A percentile compares a stretch with the other conserved stretches of the same genome.
Conservation (phyloP, 1,284 basidiomycete genomes). For the Quambalaria eucalypti region DNA sequence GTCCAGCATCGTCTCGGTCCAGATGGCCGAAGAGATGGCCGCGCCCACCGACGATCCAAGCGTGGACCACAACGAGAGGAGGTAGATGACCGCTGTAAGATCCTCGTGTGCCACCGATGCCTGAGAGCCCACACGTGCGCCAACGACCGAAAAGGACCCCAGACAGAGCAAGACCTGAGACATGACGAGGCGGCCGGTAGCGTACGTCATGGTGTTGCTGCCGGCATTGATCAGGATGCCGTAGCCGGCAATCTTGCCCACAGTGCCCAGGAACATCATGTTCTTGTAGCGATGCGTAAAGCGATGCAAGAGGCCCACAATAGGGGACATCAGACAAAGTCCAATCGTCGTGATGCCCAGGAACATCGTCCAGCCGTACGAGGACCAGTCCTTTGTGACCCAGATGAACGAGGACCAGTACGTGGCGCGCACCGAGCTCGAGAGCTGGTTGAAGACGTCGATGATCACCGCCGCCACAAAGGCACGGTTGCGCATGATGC, state of each 20-base stretch:
- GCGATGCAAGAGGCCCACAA: constrained; percentile 3
- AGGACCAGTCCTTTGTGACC: constrained; percentile 40
- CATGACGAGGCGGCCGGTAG: constrained; percentile 17
- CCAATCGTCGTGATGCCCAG: constrained; percentile 17
- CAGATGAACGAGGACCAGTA: constrained; percentile 49
- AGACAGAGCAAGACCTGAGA: constrained; percentile 44
- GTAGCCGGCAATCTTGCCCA: constrained; percentile 7
- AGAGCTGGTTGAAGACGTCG: constrained; percentile 48
- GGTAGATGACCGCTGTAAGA: constrained; percentile 47
- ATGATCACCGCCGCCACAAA: constrained; percentile 39
- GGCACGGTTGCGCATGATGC: constrained; percentile 47
- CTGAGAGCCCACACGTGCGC: constrained; percentile 46
- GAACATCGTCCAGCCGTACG: constrained; percentile 17
- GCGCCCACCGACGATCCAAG: constrained; percentile 48
- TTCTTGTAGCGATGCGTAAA: constrained; percentile 10
- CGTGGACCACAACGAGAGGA: constrained; percentile 48
- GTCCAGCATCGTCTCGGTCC: constrained; percentile 35
- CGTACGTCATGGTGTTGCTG: constrained; percentile 1
- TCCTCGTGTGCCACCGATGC: constrained; percentile 48
- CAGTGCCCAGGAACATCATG: constrained; percentile 9
- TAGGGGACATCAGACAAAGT: constrained; percentile 9
- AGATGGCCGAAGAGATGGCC: constrained; percentile 45
- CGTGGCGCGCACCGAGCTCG: constrained; percentile 41
- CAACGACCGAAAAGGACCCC: constrained; percentile 41
- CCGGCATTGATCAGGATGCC: constrained; percentile 1